Conservation (phyloP, 768 basidiomycete species). For the Tricholoma sp. region DNA sequence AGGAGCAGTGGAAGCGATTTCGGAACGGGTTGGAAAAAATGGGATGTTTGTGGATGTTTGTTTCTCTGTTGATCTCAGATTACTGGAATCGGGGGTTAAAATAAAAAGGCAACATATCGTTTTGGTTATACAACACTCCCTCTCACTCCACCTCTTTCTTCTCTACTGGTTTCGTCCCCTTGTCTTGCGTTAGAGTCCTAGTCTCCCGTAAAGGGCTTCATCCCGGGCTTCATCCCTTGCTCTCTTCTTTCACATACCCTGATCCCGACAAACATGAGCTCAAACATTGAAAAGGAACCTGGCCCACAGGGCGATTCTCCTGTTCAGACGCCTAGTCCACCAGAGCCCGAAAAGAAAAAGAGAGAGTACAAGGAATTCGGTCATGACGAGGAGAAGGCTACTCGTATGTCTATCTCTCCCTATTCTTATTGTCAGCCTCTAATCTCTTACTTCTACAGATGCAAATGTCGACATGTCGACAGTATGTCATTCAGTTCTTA, state of each 20-base stretch:
- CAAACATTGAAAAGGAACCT: conserved; percentile 57
- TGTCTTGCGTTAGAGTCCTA: conserved; percentile 6
- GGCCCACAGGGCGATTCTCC: conserved; percentile 49
- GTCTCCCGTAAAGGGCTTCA: conserved; percentile 19
- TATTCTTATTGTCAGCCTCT: background rate
- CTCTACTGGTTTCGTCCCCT: conserved; percentile 2
- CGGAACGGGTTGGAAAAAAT: conserved; percentile 4
- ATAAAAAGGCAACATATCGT: conserved; percentile 23
- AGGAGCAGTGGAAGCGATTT: background rate
- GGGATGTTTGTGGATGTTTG: conserved; percentile 19
- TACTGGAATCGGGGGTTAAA: conserved; percentile 13
- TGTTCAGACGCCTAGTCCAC: conserved; percentile 16
- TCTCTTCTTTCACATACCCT: conserved; percentile 18
- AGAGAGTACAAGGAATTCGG: conserved; percentile 87
- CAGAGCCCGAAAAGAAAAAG: conserved; percentile 51
- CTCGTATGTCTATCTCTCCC: conserved; percentile 58
- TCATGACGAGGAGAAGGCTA: conserved; percentile 63
- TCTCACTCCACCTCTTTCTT: conserved; percentile 15
- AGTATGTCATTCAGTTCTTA: conserved; percentile 29
- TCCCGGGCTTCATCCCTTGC: conserved; percentile 20
- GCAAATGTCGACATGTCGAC: conserved; percentile 85
- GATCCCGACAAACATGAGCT: conserved; percentile 13
- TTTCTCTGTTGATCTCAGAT: conserved; percentile 17
- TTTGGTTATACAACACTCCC: conserved; percentile 15
- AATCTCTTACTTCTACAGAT: conserved; percentile 35